Base-by-base conservation (phyloP, 2,329 filamentous ascomycete genomes). In the Ophiostoma quercus region DNA sequence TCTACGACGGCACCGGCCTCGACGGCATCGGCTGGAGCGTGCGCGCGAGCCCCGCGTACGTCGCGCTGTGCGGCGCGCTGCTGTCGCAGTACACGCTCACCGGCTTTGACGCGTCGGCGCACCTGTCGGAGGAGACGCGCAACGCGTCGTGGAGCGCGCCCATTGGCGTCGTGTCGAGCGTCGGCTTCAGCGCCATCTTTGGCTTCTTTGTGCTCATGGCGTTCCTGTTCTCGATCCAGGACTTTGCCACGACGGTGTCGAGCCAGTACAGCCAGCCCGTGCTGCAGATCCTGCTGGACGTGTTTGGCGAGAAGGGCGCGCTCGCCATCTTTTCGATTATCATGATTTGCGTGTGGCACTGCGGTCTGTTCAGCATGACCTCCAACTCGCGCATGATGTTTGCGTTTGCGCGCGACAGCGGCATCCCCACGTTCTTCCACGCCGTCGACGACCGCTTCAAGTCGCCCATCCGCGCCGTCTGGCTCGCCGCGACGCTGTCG, bases 271-370 rank as follows among this genome's bases (percentile, higher is more conserved):
- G 75, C 1, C 84, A 87, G 74, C 85, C 85, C 0, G 83, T 88
- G 5, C 77, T 87, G 3, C 85, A 87, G 76, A 87, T 88, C 54
- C 79, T 88, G 25, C 79, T 87, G 16, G 85, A 87, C 73, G 76
- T 86, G 2, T 85, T 85, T 71, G 85, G 85, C 3, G 81, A 85
- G 69, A 77, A 84, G 66, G 84, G 85, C 3, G 85, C 85, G 0
- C 80, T 87, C 9, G 84, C 80, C 1, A 75, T 87, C 7, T 87
- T 87, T 77, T 81, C 78, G 0, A 76, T 87, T 16, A 80, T 87
- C 72, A 86, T 87, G 73, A 67, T 87, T 41, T 87, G 85, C 70
- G 83, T 87, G 3, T 88, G 85, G 85, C 85, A 87, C 74, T 87
- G 84, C 71, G 85, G 85, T 0, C 79, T 87, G 0, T 87, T 88